Base-by-base conservation (phyloP, 164 flowering plant species). In the Tetrastigma voinierianum region DNA sequence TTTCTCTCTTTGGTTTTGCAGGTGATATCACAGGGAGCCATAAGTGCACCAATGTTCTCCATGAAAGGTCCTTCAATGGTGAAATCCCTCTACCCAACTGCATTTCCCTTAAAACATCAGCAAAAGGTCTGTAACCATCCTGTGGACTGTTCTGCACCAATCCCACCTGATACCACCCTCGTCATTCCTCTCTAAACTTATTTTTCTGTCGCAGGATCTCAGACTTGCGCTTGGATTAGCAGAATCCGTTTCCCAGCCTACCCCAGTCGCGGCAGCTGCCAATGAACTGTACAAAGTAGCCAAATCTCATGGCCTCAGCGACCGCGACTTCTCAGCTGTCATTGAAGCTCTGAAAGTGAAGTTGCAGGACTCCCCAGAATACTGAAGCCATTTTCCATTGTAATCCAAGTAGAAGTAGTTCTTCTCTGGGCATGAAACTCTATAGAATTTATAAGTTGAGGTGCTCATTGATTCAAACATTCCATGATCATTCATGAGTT, bases 241-340 rank as follows among this genome's bases (percentile, higher is more conserved):
- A 14, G 92, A 87, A 69, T 76, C 88, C 5, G 92, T 87, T 64
- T 89, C 94, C 7, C 96, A 93, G 55, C 74, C 96, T 0, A 90
- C 84, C 58, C 98, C 98, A 9, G 87, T 90, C 69, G 98, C 98
- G 60, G 96, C 98, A 25, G 98, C 96, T 46, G 83, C 97, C 25
- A 93, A 93, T 74, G 98, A 93, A 62, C 77, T 87, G 6, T 93
- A 89, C 75, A 93, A 93, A 74, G 85, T 86, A n/a, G 98, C 98
- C 12, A 91, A 91, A 67, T 84, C 87, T 16, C 80, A 74, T 47
- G 96, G 97, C 51, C 84, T 90, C 1, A 81, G 95, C 62, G 93
- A 93, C 62, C 72, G 82, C 61, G 98, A 93, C 67, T 93, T 91
- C 78, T 93, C 98, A 0, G 97, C 98, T 0, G 97, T 91, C 43